Evolutionary conservation across 257 asterid genomes (phyloP).

Genomic region (Solanum sitiens): DNA sequence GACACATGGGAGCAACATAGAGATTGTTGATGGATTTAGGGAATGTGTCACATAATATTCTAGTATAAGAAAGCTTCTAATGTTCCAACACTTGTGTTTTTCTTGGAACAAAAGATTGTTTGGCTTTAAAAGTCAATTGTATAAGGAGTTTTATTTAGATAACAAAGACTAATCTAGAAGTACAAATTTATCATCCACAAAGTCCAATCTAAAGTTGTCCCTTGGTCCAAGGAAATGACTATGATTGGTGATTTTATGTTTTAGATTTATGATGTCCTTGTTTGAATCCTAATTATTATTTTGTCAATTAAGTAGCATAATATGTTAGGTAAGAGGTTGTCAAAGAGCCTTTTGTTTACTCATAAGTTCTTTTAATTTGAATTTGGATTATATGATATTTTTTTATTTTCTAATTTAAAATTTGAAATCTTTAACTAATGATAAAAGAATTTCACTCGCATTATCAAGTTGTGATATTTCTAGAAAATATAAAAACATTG

Average conservation of each 20-base stretch:
- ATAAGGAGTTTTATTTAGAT: not conserved
- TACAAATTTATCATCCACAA: not conserved
- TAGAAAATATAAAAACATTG: too few species aligned
- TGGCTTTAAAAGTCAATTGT: not conserved
- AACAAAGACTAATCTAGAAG: not conserved
- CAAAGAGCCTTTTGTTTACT: not conserved
- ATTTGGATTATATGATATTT: too few species aligned
- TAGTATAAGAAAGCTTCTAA: not conserved
- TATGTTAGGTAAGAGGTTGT: not conserved
- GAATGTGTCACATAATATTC: not conserved
- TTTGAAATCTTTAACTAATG: fast-evolving
- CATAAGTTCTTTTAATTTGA: not conserved
- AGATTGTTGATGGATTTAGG: not conserved
- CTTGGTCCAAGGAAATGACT: not conserved
- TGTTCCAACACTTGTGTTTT: not conserved
- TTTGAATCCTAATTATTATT: too few species aligned
- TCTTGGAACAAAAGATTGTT: not conserved
- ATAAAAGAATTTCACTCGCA: not conserved
- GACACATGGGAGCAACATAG: not conserved
- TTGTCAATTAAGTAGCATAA: not conserved
- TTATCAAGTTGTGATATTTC: too few species aligned
- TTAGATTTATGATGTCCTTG: not conserved
- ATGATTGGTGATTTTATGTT: not conserved
- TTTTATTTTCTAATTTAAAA: not conserved
- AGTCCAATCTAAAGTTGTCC: not conserved